Percentiles rank a stretch among this genome's conserved stretches.
These are phyloP conservation scores for Aspergillus fumigatiaffinis DNA, from an alignment of 2,329 filamentous ascomycete genomes.

Conservation along the genomic window DNA sequence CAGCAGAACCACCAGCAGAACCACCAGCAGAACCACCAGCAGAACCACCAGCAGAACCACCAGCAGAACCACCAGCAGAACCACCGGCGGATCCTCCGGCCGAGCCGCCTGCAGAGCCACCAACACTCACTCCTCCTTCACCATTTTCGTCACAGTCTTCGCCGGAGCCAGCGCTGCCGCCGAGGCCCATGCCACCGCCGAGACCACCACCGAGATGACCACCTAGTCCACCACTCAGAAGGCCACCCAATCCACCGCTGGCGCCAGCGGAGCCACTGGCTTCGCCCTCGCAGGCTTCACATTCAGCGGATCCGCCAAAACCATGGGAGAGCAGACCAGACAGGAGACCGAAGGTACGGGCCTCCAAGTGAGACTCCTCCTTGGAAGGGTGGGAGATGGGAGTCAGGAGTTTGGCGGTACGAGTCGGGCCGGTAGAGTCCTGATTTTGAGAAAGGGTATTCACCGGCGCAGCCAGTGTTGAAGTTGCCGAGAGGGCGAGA, in stretches of 20 bases:
- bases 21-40: background rate
- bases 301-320: background rate
- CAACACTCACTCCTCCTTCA: background rate
- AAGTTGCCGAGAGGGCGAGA: background rate
- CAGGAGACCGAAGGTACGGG: background rate
- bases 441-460: background rate
- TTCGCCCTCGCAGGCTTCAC: background rate
- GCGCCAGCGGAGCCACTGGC: background rate
- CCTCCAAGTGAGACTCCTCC: background rate
- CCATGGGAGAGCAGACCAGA: background rate
- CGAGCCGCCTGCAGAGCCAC: too few relatives aligned
- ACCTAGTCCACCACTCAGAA: background rate
- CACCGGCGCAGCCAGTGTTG: background rate
- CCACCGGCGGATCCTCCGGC: too few relatives aligned
- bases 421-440: background rate
- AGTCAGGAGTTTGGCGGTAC: background rate
- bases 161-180: background rate
- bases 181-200: background rate
- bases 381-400: background rate
- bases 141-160: background rate
- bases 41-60: fast-evolving
- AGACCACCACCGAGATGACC: background rate
- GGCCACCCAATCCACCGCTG: background rate
- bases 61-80: background rate
- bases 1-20: background rate